Evolutionary conservation across 2,329 filamentous ascomycete genomes (phyloP).

Genomic region (Fusarium goolgardi): DNA sequence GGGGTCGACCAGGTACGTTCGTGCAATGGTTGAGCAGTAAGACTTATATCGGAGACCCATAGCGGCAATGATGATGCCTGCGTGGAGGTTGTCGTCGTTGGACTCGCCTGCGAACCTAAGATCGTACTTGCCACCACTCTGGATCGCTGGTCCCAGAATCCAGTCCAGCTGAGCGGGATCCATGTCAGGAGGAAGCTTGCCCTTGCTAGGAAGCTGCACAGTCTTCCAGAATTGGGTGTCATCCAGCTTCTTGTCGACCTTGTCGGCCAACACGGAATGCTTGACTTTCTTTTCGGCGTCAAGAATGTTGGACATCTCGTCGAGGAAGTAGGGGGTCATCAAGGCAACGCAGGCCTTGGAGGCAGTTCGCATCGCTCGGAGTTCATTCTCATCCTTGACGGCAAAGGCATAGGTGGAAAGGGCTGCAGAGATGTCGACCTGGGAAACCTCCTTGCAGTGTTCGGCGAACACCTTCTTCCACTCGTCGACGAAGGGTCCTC

Average conservation of each 20-base stretch:
- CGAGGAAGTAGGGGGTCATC: slow-evolving; percentile 96
- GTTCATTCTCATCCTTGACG: slow-evolving; percentile 93
- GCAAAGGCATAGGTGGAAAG: slow-evolving; percentile 87
- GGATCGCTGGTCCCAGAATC: slow-evolving; percentile 89
- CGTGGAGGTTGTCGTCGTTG: slow-evolving; percentile 84
- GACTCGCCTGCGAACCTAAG: slow-evolving; percentile 82
- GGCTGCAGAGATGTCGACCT: slow-evolving; percentile 85
- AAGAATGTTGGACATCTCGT: slow-evolving; percentile 96
- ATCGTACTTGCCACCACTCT: slow-evolving; percentile 96
- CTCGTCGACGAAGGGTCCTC: slow-evolving; percentile 92
- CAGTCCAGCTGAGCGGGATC: slow-evolving; percentile 92
- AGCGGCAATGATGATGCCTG: slow-evolving; percentile 92
- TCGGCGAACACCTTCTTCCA: slow-evolving; percentile 88
- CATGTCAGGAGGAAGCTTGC: slow-evolving; percentile 86
- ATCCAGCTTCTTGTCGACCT: slow-evolving; percentile 91
- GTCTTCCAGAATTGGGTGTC: slow-evolving; percentile 93
- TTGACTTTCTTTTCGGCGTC: slow-evolving; percentile 98
- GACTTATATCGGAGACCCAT: slow-evolving; percentile 95
- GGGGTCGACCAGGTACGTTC: slow-evolving; percentile 96
- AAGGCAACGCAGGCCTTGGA: slow-evolving; percentile 93
- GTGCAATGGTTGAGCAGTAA: slow-evolving; percentile 90
- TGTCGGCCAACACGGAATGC: slow-evolving; percentile 85
- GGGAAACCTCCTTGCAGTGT: slow-evolving; percentile 85
- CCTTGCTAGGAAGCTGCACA: slow-evolving; percentile 74
- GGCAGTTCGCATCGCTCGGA: slow-evolving; percentile 93